Base-by-base conservation (phyloP, 352 stramenopile genomes). In the Phytophthora gonapodyides region DNA sequence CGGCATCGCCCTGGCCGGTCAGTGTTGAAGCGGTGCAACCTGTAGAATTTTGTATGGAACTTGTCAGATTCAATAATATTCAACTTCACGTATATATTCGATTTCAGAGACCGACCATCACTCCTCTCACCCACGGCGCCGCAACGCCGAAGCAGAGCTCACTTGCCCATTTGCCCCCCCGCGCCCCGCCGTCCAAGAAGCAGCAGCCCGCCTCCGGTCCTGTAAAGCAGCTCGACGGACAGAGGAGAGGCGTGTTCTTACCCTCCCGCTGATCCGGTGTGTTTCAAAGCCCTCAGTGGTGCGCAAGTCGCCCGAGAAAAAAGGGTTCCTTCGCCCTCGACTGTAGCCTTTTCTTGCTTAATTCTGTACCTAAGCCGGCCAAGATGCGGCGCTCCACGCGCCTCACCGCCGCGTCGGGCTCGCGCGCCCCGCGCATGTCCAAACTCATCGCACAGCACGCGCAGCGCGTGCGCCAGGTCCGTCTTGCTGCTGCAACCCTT, bases 351-450 rank as follows among this genome's bases (percentile, higher is more conserved):
- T 75, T 63, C 24, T 64, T 70, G 35, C 48, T 47, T 56, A 21
- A 51, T 56, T 71, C 40, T 59, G 55, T 57, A 43, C 41, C 15
- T 49, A 54, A 55, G 8, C 13, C 24, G 30, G 38, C 35, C 19
- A 56, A 58, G 24, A 93, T 89, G 81, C 75, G 84, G 16, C 72
- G 84, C n/a, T 93, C 84, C 24, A 75, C 78, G 45, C 78, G 84
- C 24, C 69, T 93, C 19, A 78, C 78, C 27, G 75, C 69, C 4
- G 77, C 61, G 11, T 73, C 63, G 12, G 66, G 75, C 34, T 80
- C 83, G 36, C 71, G 73, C 16, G 64, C 67, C 36, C 69, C 64
- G 41, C 80, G 83, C 45, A 91, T 93, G 78, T 78, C 84, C 42
- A 76, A 76, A 69, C 54, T 84, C 31, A 83, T 93, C 49, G 64